Evolutionary conservation across 352 stramenopile species (phyloP).

Genomic region (Phytophthora syringae): DNA sequence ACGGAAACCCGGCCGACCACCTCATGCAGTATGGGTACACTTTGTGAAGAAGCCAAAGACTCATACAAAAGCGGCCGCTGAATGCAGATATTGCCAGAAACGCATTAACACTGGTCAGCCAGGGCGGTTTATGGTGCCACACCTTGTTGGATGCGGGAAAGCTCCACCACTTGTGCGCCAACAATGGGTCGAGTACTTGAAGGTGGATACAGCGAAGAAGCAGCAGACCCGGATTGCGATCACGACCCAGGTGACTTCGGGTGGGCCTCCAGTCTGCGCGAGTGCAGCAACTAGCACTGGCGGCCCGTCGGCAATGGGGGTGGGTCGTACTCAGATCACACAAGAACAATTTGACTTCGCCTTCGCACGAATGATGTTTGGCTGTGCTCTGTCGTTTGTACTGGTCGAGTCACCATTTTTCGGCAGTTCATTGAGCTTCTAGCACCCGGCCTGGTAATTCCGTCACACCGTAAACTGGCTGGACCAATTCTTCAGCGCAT

Average conservation of each 20-base stretch:
- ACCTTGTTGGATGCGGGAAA: not conserved
- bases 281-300: not conserved
- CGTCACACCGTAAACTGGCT: not conserved
- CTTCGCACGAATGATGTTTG: slow-evolving; percentile 7
- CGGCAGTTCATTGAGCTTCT: slow-evolving; percentile 2
- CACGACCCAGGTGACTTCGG: no score
- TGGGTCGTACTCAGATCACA: not conserved
- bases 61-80: not conserved
- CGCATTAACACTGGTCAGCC: not conserved
- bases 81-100: not conserved
- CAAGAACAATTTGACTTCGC: slow-evolving; percentile 9
- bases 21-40: not conserved
- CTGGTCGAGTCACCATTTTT: slow-evolving; percentile 2
- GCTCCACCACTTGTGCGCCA: not conserved
- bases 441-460: not conserved
- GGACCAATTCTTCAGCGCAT: not conserved
- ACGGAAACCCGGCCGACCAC: not conserved
- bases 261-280: no score
- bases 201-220: not conserved
- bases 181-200: not conserved
- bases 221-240: no score
- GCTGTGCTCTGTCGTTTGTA: slow-evolving; percentile 1
- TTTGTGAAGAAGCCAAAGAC: not conserved
- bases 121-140: not conserved
- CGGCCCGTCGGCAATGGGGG: no score